Percentiles rank a stretch among this genome's conserved stretches.
These are phyloP conservation scores for Flagelloscypha sp. DNA, from an alignment of 768 basidiomycete species.

Conservation along the genomic window DNA sequence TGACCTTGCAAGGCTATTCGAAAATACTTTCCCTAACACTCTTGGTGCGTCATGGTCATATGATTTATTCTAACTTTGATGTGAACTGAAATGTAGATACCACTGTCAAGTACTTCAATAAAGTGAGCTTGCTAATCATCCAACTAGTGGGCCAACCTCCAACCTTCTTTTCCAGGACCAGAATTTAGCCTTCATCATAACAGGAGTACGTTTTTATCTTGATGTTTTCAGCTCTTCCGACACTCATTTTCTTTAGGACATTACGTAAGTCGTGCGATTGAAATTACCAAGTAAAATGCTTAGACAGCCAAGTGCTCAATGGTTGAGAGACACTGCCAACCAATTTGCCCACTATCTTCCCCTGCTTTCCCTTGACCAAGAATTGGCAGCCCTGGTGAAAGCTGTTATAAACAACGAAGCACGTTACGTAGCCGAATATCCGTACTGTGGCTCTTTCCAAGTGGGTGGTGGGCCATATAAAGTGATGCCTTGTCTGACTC, in stretches of 20 bases:
- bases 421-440: conserved; percentile 61
- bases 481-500: no score
- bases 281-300: no score
- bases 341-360: conserved; percentile 70
- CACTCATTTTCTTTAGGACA: conserved; percentile 38
- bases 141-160: background rate
- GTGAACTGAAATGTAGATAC: conserved; percentile 41
- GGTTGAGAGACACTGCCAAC: conserved; percentile 77
- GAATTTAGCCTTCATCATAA: conserved; percentile 75
- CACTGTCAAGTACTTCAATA: conserved; percentile 67
- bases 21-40: conserved; percentile 79
- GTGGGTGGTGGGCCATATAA: no score
- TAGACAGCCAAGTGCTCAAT: conserved; percentile 66
- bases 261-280: conserved; percentile 45
- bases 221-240: conserved; percentile 2
- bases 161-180: conserved; percentile 33
- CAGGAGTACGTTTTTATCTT: conserved; percentile 41
- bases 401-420: conserved; percentile 81
- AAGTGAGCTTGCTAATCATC: conserved; percentile 35
- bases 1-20: conserved; percentile 69
- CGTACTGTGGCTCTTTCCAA: conserved; percentile 48
- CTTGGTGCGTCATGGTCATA: conserved; percentile 39
- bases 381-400: conserved; percentile 59
- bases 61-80: conserved; percentile 1
- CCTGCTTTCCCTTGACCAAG: conserved; percentile 47